Evolutionary conservation across 2,329 filamentous ascomycete genomes (phyloP).

Genomic region (Salinomyces thailandicus): DNA sequence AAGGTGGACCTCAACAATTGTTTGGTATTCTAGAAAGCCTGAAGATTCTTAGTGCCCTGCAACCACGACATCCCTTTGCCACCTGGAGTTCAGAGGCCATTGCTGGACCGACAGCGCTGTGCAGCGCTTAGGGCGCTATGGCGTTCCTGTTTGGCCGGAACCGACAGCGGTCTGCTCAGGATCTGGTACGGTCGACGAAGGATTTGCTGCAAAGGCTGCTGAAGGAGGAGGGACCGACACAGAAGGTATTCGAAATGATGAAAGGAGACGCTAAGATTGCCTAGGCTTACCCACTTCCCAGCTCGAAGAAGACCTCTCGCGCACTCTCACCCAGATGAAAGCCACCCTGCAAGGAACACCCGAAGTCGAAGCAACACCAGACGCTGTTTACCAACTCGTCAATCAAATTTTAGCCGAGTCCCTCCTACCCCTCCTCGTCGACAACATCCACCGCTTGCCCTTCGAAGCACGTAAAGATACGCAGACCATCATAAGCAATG

Average conservation of each 20-base stretch:
- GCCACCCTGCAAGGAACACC: constrained; percentile 80
- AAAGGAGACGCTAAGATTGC: neutral
- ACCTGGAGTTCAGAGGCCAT: no score
- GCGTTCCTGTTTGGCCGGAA: constrained; percentile 59
- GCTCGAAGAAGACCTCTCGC: constrained; percentile 76
- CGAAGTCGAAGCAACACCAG: constrained; percentile 80
- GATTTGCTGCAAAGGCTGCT: constrained; percentile 50
- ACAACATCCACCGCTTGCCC: constrained; percentile 71
- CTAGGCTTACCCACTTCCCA: constrained; percentile 32
- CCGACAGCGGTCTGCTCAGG: constrained; percentile 50
- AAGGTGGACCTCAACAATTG: no score
- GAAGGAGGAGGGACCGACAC: constrained; percentile 41
- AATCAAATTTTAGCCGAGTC: constrained; percentile 80
- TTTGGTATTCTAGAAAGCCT: no score
- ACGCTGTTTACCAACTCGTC: constrained; percentile 79
- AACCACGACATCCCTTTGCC: no score
- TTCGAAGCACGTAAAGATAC: constrained; percentile 96
- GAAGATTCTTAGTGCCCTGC: no score
- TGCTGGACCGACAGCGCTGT: constrained; percentile 1
- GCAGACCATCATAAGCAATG: constrained; percentile 89
- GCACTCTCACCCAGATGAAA: constrained; percentile 84
- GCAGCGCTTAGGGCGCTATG: constrained; percentile 37
- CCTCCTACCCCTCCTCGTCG: constrained; percentile 71
- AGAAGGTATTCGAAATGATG: constrained; percentile 21
- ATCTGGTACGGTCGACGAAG: constrained; percentile 53